phyloP scores from a whole-genome alignment of 495 filamentous ascomycete genomes.

The Aspergillus sparsus region DNA sequence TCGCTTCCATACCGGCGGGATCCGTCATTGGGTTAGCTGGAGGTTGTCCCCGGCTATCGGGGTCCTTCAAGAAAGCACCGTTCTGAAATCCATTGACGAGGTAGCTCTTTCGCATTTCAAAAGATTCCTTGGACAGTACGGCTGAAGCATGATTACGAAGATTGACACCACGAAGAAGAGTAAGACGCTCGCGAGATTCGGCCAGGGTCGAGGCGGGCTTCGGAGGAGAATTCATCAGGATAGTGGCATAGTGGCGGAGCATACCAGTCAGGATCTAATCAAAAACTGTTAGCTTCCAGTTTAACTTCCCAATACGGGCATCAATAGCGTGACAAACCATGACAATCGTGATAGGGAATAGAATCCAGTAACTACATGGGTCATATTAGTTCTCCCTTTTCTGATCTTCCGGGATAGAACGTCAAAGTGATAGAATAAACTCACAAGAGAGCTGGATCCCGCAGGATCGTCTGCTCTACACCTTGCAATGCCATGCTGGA shows the following conservation, averaged over 20 bases:
- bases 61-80: conserved; percentile 87
- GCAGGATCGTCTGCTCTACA: conserved; percentile 89
- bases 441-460: conserved; percentile 98
- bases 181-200: conserved; percentile 82
- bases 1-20: conserved; percentile 96
- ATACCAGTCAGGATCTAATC: conserved; percentile 86
- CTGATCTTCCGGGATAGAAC: neutral
- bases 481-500: conserved; percentile 75
- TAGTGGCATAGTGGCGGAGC: conserved; percentile 91
- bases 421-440: conserved; percentile 20
- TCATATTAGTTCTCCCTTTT: neutral
- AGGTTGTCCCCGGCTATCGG: conserved; percentile 78
- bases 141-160: conserved; percentile 76
- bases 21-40: conserved; percentile 94
- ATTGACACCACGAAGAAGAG: conserved; percentile 80
- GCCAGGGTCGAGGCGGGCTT: conserved; percentile 76
- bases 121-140: conserved; percentile 69
- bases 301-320: neutral
- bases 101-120: conserved; percentile 75
- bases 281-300: neutral
- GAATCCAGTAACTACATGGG: conserved; percentile 84
- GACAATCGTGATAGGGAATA: conserved; percentile 93
- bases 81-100: conserved; percentile 77
- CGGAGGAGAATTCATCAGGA: conserved; percentile 81
- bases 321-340: conserved; percentile 63